Base-by-base conservation (phyloP, 1,284 basidiomycete species). In the Rugosomyces carneus region DNA sequence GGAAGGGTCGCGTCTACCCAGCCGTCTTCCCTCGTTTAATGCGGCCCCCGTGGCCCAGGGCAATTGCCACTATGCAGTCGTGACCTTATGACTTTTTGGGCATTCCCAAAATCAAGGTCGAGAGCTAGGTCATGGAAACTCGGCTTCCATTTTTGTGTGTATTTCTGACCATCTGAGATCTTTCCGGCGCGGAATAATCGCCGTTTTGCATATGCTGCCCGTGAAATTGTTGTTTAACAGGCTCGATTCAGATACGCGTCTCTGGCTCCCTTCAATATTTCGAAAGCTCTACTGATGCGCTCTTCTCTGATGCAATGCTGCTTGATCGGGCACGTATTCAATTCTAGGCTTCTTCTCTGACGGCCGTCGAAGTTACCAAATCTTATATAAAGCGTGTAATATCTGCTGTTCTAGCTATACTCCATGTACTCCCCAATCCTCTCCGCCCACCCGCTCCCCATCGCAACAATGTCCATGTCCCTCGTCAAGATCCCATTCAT, bases 401-500 rank as follows among this genome's bases (percentile, higher is more conserved):
- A 7, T 23, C 21, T 3, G 7, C 21, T 23, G 21, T 23, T 23
- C 21, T n/a, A 23, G 7, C 7, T 23, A 39, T n/a, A 21, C 18
- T 21, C 29, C 20, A 16, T 18, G n/a, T 13, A 26, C 15, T 18
- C 20, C 16, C 19, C 26, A 32, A 2, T 11, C 21, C 7, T 26
- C 27, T 32, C 23, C 21, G 8, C 31, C 42, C 32, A 2, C 20
- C 31, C 31, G 8, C 15, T 13, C 31, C 5, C 7, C 31, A 34
- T 6, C 3, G 3, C n/a, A 8, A 2, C 9, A 5, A 27, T 40
- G 19, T 13, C n/a, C 8, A 54, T 57, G 51, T 47, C 54, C 26
- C 52, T 56, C 35, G 23, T 57, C n/a, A 61, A 60, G 18, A 41
- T 62, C 24, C 60, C 60, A 7, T 48, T 62, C 42, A 49, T 62